Percentiles rank a stretch among this genome's conserved stretches.
phyloP scores from a whole-genome alignment of 345 rosid species.

The Brassica rapa region DNA sequence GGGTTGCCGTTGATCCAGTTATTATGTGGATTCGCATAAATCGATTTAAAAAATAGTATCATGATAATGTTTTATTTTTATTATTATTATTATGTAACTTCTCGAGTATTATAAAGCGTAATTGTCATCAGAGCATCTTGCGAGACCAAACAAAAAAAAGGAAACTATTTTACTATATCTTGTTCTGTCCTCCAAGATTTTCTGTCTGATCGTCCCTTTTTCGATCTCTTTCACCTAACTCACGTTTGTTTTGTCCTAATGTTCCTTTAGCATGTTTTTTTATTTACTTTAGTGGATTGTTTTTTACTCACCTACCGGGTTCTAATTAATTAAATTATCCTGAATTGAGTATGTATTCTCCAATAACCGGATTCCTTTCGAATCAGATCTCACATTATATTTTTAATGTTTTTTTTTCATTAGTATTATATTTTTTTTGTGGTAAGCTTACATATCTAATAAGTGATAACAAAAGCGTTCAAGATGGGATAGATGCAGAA shows the following conservation, averaged over 20 bases:
- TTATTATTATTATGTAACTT: neutral
- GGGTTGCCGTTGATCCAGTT: slow-evolving; percentile 48
- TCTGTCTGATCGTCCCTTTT: neutral
- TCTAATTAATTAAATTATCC: neutral
- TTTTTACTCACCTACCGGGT: neutral
- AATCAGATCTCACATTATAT: neutral
- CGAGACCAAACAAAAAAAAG: neutral
- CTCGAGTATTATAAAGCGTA: neutral
- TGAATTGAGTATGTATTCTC: neutral
- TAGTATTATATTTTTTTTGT: too few relatives aligned
- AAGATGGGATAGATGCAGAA: neutral
- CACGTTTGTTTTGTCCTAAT: neutral
- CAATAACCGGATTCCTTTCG: neutral
- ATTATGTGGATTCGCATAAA: slow-evolving; percentile 45
- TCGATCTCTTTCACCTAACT: neutral
- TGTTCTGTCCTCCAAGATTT: neutral
- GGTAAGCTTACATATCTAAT: too few relatives aligned
- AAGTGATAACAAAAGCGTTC: neutral
- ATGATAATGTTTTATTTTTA: neutral
- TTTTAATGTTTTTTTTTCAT: too few relatives aligned
- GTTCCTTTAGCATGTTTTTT: neutral
- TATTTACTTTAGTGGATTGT: neutral
- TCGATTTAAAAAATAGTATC: neutral
- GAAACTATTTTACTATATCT: neutral
- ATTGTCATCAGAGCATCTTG: slow-evolving; percentile 1